Evolutionary conservation across 139 green algal species (phyloP).

Genomic region (Haematococcus sp.): DNA sequence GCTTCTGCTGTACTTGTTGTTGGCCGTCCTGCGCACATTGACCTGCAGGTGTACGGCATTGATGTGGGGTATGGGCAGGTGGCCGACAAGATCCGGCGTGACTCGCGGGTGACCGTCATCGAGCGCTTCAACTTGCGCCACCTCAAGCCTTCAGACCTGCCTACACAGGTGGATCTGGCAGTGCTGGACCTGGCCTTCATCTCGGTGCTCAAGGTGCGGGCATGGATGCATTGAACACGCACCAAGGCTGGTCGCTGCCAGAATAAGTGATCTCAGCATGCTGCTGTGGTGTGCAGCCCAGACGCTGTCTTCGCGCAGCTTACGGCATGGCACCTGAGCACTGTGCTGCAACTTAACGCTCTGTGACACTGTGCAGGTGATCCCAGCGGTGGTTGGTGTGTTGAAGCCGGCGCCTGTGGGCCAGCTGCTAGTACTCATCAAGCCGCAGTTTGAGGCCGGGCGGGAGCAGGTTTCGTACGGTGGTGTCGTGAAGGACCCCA

Average conservation of each 20-base stretch:
- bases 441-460: conserved; percentile 98
- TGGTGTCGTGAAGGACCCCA: conserved; percentile 78
- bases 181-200: conserved; percentile 98
- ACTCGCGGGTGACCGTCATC: conserved; percentile 81
- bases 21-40: too few species aligned
- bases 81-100: conserved; percentile 75
- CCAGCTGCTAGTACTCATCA: conserved; percentile 89
- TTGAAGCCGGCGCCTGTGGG: conserved; percentile 23
- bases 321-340: too few species aligned
- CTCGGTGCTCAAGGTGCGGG: conserved; percentile 81
- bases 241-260: too few species aligned
- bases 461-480: conserved; percentile 63
- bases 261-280: too few species aligned
- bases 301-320: not conserved
- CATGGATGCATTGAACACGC: too few species aligned
- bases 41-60: conserved; percentile 82
- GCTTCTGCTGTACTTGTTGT: too few species aligned
- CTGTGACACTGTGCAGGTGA: too few species aligned
- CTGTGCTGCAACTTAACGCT: too few species aligned
- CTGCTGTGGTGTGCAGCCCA: not conserved
- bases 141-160: conserved; percentile 62
- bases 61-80: conserved; percentile 96
- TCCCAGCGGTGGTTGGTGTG: conserved; percentile 12
- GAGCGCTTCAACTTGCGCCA: conserved; percentile 93
- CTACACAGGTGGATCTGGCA: conserved; percentile 68